Evolutionary conservation across 1,284 basidiomycete species (phyloP).

Genomic region (Singerocomus inundabilis): DNA sequence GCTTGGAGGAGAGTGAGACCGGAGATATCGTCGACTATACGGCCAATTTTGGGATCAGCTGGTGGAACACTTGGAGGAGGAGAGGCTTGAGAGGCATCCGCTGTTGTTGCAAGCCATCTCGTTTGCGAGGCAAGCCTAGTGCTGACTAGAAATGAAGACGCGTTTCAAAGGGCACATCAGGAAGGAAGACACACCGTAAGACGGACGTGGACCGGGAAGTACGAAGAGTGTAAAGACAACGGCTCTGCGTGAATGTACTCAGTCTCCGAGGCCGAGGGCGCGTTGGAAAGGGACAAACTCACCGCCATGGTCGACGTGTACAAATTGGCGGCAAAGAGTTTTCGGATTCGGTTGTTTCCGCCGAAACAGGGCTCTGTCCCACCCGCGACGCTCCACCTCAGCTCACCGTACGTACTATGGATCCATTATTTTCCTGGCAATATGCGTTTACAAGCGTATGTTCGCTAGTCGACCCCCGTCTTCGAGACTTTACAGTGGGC

Average conservation of each 20-base stretch:
- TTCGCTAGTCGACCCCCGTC: background rate
- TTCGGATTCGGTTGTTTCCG: too few species aligned
- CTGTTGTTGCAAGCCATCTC: constrained; percentile 49
- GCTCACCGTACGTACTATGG: constrained; percentile 13
- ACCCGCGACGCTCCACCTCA: background rate
- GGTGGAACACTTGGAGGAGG: constrained; percentile 42
- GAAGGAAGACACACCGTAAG: constrained; percentile 17
- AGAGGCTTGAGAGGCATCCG: constrained; percentile 42
- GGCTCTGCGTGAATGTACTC: constrained; percentile 13
- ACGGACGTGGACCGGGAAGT: constrained; percentile 14
- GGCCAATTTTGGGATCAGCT: constrained; percentile 71
- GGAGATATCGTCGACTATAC: constrained; percentile 94
- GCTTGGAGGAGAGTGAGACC: constrained; percentile 91
- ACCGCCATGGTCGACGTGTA: constrained; percentile 20
- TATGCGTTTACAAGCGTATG: constrained; percentile 30
- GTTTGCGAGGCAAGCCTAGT: constrained; percentile 22
- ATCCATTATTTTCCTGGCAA: constrained; percentile 33
- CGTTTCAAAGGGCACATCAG: background rate
- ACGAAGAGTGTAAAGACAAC: constrained; percentile 19
- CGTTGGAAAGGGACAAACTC: constrained; percentile 8
- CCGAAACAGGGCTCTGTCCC: too few species aligned
- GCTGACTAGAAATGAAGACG: background rate
- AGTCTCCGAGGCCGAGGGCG: background rate
- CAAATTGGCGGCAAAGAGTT: too few species aligned
- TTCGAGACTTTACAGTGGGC: constrained; percentile 23